A percentile compares a stretch with the other conserved stretches of the same genome.
phyloP scores from a whole-genome alignment of 129 eudicot genomes.

The Flaveria ramosissima region DNA sequence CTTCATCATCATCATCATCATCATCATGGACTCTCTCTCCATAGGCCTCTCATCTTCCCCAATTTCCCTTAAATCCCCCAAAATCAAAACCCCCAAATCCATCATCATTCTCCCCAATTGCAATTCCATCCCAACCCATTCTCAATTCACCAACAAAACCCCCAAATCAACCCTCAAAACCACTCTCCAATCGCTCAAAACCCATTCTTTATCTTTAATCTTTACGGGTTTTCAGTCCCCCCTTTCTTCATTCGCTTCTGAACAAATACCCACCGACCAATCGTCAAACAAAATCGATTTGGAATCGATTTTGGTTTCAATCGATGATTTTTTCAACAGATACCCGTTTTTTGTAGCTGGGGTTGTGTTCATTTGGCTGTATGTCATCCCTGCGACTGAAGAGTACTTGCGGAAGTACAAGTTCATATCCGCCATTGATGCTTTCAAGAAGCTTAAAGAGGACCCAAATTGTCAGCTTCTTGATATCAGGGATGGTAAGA shows the following conservation, averaged over 20 bases:
- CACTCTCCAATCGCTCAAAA: constrained; percentile 19
- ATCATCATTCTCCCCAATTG: constrained; percentile 33
- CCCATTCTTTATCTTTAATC: constrained; percentile 34
- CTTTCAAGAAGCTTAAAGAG: constrained; percentile 72
- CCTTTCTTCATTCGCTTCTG: constrained; percentile 42
- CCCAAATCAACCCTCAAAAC: constrained; percentile 33
- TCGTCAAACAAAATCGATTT: constrained; percentile 61
- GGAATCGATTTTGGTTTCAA: constrained; percentile 66
- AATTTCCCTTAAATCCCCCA: constrained; percentile 41
- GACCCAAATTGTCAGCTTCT: constrained; percentile 70
- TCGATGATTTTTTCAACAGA: constrained; percentile 69
- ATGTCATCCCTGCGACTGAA: constrained; percentile 64
- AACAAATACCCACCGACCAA: constrained; percentile 37
- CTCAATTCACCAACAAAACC: constrained; percentile 24
- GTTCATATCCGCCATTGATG: constrained; percentile 69
- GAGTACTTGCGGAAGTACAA: constrained; percentile 62
- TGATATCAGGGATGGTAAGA: constrained; percentile 80
- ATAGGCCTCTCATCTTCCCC: constrained; percentile 65
- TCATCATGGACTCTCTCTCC: constrained; percentile 64
- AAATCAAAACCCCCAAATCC: constrained; percentile 35
- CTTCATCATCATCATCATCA: not conserved
- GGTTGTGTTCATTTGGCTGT: constrained; percentile 75
- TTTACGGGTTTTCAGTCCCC: constrained; percentile 43
- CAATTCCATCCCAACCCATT: constrained; percentile 23
- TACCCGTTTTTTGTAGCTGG: constrained; percentile 85